Evolutionary conservation across 1,139 yeast species (phyloP).

Genomic region (Nakaseomyces kungkrabaensis): DNA sequence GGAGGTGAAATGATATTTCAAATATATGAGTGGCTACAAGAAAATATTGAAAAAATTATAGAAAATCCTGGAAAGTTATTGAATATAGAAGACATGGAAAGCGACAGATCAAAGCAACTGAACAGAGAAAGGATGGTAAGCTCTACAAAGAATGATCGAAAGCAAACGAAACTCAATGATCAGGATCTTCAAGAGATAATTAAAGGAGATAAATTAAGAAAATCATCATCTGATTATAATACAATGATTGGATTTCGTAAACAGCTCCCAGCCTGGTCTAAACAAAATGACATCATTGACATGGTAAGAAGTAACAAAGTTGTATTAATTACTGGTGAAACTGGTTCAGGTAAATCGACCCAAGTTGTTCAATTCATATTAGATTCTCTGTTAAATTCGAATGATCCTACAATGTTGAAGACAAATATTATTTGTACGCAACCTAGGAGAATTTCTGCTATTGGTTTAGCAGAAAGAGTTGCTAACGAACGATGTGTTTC

Average conservation of each 20-base stretch:
- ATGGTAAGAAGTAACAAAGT: conserved; percentile 52
- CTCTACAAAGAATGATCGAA: conserved; percentile 1
- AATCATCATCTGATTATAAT: conserved; percentile 22
- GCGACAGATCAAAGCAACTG: not conserved
- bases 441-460: conserved; percentile 91
- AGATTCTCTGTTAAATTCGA: conserved; percentile 40
- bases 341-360: conserved; percentile 94
- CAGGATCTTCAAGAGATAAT: conserved; percentile 27
- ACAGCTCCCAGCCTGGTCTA: conserved; percentile 75
- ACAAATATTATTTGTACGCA: conserved; percentile 80
- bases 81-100: conserved; percentile 14
- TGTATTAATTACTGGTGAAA: conserved; percentile 84
- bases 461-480: conserved; percentile 88
- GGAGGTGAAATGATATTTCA: conserved; percentile 65
- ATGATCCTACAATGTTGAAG: conserved; percentile 18
- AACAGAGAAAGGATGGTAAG: conserved; percentile 3
- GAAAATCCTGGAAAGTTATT: conserved; percentile 67
- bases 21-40: conserved; percentile 67
- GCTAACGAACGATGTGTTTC: conserved; percentile 65
- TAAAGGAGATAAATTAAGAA: conserved; percentile 23
- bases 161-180: conserved; percentile 6
- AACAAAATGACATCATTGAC: conserved; percentile 44
- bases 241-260: conserved; percentile 39
- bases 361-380: conserved; percentile 84
- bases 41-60: conserved; percentile 45